Evolutionary conservation across 2,329 filamentous ascomycete genomes (phyloP).

Genomic region (Penicillium sp.): DNA sequence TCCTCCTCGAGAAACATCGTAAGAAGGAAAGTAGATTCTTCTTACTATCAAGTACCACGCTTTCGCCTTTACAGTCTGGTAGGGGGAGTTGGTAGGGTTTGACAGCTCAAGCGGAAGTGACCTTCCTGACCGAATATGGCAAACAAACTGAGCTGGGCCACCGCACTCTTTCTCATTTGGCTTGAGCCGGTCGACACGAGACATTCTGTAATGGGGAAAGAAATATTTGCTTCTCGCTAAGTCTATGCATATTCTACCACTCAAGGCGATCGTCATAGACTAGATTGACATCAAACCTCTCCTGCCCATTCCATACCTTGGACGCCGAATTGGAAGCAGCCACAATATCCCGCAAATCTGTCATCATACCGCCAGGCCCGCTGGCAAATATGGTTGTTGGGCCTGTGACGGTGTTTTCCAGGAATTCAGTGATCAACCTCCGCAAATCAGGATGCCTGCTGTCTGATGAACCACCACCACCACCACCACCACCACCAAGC

Average conservation of each 20-base stretch:
- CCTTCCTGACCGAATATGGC: neutral
- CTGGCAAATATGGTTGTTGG: constrained; percentile 62
- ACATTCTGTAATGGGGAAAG: too few relatives aligned
- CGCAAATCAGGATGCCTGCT: constrained; percentile 36
- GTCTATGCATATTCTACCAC: constrained; percentile 16
- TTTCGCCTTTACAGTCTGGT: too few relatives aligned
- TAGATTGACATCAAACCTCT: constrained; percentile 58
- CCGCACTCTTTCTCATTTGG: too few relatives aligned
- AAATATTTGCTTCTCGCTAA: too few relatives aligned
- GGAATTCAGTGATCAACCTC: constrained; percentile 51
- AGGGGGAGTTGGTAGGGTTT: too few relatives aligned
- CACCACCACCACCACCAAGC: constrained; percentile 4
- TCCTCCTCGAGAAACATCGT: too few relatives aligned
- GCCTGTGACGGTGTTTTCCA: constrained; percentile 50
- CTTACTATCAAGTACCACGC: too few relatives aligned
- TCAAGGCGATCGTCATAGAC: constrained; percentile 62
- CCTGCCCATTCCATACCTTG: constrained; percentile 61
- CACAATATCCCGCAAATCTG: constrained; percentile 58
- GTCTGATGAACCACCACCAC: constrained; percentile 26
- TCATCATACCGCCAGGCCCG: constrained; percentile 62
- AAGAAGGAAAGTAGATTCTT: too few relatives aligned
- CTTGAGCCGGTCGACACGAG: too few relatives aligned
- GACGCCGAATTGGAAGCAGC: constrained; percentile 55
- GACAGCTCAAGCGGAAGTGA: neutral
- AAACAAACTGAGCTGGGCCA: neutral